Conservation (phyloP, 768 basidiomycete species). For the Tylopilus balloui region DNA sequence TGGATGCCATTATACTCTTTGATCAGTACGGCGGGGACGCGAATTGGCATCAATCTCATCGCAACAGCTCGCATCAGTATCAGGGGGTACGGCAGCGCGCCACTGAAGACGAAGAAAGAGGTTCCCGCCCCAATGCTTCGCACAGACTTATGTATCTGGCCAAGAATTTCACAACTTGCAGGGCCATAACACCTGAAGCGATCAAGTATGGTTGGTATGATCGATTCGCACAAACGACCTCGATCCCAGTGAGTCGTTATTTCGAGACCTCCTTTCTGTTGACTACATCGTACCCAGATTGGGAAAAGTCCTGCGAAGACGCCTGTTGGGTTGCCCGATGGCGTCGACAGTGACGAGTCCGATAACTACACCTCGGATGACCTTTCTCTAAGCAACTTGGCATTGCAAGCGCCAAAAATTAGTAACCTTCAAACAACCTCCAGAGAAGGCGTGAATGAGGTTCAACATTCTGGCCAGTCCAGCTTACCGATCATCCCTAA, state of each 20-base stretch:
- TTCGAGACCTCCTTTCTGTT: not conserved
- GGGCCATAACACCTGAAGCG: conserved; percentile 38
- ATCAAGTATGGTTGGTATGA: conserved; percentile 66
- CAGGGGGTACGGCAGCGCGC: conserved; percentile 7
- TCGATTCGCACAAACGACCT: conserved; percentile 18
- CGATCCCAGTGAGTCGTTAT: conserved; percentile 23
- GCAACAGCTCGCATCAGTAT: conserved; percentile 15
- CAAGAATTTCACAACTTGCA: conserved; percentile 43
- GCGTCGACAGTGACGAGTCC: conserved; percentile 4
- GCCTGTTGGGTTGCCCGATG: conserved; percentile 11
- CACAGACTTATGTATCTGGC: conserved; percentile 45
- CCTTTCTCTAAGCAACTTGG: not conserved
- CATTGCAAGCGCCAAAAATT: not conserved
- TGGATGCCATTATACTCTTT: conserved; percentile 31
- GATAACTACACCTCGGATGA: not conserved
- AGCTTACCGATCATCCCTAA: not conserved
- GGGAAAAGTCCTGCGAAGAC: conserved; percentile 10
- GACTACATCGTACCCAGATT: conserved; percentile 16
- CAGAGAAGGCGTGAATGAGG: not conserved
- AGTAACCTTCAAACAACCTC: not conserved
- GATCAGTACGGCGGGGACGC: conserved; percentile 14
- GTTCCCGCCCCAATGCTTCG: conserved; percentile 30
- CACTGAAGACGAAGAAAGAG: conserved; percentile 35
- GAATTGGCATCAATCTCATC: conserved; percentile 37
- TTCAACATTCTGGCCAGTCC: not conserved